Evolutionary conservation across 2,329 filamentous ascomycete genomes (phyloP).

Genomic region (Colletotrichum sp.): DNA sequence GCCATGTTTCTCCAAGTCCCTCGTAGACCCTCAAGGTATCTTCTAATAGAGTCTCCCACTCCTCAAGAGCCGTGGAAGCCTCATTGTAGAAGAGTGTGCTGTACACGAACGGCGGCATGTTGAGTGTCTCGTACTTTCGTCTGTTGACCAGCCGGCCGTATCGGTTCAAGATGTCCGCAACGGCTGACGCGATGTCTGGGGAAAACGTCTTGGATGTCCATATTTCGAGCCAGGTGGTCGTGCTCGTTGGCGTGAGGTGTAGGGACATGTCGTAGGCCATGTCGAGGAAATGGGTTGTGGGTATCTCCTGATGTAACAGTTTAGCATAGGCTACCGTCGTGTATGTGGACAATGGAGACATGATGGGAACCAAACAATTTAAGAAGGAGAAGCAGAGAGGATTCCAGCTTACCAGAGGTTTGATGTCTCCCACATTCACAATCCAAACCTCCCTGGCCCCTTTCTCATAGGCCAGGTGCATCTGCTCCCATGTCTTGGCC

Average conservation of each 20-base stretch:
- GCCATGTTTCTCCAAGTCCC: background rate
- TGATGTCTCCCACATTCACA: conserved; percentile 69
- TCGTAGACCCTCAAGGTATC: background rate
- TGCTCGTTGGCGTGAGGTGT: conserved; percentile 37
- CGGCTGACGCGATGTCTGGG: conserved; percentile 35
- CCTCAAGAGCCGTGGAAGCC: background rate
- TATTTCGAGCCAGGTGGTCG: conserved; percentile 46
- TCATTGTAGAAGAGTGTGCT: background rate
- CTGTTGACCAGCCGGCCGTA: background rate
- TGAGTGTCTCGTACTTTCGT: background rate
- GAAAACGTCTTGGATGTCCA: conserved; percentile 55
- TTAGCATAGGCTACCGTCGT: conserved; percentile 1
- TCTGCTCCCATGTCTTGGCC: conserved; percentile 69
- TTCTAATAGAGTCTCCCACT: background rate
- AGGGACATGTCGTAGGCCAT: conserved; percentile 55
- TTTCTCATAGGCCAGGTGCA: conserved; percentile 64
- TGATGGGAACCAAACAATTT: accelerated
- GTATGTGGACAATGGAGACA: background rate
- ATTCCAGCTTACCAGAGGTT: conserved; percentile 41
- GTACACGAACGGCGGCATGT: background rate
- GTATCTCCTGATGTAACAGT: conserved; percentile 34
- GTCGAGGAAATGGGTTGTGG: conserved; percentile 58
- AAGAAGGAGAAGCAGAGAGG: accelerated
- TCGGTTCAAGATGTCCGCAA: background rate
- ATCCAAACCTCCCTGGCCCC: conserved; percentile 63